These are phyloP conservation scores for Dothidotthia symphoricarpi DNA, from an alignment of 2,329 filamentous ascomycete genomes.

Conservation along the genomic window DNA sequence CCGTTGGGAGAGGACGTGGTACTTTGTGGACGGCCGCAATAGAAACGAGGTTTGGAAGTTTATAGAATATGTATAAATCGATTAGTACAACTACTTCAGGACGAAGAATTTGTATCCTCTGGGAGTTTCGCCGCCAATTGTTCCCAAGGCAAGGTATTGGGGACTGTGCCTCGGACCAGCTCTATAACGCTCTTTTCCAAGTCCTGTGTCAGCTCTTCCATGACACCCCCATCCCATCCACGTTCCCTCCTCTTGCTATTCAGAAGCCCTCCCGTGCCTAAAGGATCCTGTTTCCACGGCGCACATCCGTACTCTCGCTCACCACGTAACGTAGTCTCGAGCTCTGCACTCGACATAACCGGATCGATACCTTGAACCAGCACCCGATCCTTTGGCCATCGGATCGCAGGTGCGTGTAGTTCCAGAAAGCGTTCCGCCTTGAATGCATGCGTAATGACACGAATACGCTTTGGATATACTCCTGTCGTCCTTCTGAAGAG, in stretches of 20 bases:
- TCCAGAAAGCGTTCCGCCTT: conserved; percentile 47
- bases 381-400: conserved; percentile 44
- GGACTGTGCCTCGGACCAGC: conserved; percentile 24
- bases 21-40: conserved; percentile 64
- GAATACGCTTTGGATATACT: conserved; percentile 43
- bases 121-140: conserved; percentile 3
- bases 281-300: conserved; percentile 42
- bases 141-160: conserved; percentile 29
- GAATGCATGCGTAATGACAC: conserved; percentile 50
- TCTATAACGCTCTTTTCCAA: conserved; percentile 32
- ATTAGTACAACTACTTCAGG: neutral
- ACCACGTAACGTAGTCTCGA: conserved; percentile 37
- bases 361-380: conserved; percentile 49
- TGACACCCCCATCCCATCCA: conserved; percentile 37
- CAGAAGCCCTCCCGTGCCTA: conserved; percentile 39
- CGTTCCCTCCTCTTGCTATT: conserved; percentile 42
- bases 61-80: neutral
- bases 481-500: conserved; percentile 47
- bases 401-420: conserved; percentile 43
- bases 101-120: neutral
- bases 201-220: conserved; percentile 18
- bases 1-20: conserved; percentile 82
- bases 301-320: conserved; percentile 41
- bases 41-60: neutral
- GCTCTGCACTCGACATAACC: conserved; percentile 39